phyloP scores from a whole-genome alignment of 768 basidiomycete genomes.

The Rhodosporidiobolus odoratus region DNA sequence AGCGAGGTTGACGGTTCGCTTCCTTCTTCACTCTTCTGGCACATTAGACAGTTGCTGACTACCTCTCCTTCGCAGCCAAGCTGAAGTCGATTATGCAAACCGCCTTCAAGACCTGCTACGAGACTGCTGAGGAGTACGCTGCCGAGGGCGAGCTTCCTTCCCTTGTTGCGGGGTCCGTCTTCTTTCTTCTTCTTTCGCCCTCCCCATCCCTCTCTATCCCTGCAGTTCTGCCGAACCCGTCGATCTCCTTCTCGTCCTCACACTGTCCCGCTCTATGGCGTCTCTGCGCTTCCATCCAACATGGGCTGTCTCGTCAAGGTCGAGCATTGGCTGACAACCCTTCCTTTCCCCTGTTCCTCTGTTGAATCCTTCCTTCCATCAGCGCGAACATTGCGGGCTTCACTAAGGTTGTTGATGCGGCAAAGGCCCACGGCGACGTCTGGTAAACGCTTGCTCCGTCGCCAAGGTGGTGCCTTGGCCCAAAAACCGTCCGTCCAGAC shows the following conservation, averaged over 20 bases:
- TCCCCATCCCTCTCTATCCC: neutral
- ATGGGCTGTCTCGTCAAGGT: no score
- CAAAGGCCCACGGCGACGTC: neutral
- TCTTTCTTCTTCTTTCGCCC: conserved; percentile 6
- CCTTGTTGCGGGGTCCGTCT: neutral
- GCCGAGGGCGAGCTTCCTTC: conserved; percentile 45
- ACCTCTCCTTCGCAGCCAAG: no score
- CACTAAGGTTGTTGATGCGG: conserved; percentile 44
- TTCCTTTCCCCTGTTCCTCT: no score
- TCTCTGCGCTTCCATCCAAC: no score
- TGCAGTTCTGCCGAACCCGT: no score
- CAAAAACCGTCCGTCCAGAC: no score
- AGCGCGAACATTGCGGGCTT: conserved; percentile 72
- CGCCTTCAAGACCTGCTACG: conserved; percentile 58
- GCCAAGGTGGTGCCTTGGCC: neutral
- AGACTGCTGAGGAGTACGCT: conserved; percentile 58
- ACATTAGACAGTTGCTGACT: no score
- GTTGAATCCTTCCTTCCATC: no score
- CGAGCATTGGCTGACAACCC: no score
- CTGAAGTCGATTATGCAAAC: conserved; percentile 66
- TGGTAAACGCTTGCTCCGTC: neutral
- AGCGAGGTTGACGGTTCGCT: conserved; percentile 63
- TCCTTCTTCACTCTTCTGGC: no score
- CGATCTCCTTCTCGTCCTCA: conserved; percentile 55
- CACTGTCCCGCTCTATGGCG: neutral